Base-by-base conservation (phyloP, 352 stramenopile genomes). In the Phytophthora hybrid region DNA sequence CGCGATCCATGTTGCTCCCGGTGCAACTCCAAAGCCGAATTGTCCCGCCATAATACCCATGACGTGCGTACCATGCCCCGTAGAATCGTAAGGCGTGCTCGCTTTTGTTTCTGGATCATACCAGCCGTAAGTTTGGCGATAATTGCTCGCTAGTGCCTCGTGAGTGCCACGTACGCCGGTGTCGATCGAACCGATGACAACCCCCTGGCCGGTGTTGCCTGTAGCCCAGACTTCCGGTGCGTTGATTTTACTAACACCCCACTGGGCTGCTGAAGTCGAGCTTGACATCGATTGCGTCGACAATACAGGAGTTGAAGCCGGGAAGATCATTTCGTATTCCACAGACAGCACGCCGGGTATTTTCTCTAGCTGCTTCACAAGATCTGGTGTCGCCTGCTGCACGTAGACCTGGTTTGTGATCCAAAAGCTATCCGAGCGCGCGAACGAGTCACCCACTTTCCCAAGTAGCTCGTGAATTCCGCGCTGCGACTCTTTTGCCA, bases 381-480 rank as follows among this genome's bases (percentile, higher is more conserved):
- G 67, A 16, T 79, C 71, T 0, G 63, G 61, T 3, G 86, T 87
- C 16, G 80, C 84, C 19, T 78, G 69, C 11, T 85, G 65, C 5
- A 93, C 69, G 61, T 82, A 87, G 14, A 93, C 32, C 23, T 90
- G 79, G 63, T 91, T 91, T 1, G 84, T 88, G 29, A 93, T 68
- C 85, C 85, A 93, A 29, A 84, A 88, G n/a, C 69, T 88, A 44
- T 85, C 61, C 4, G 71, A 71, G 2, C 66, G 53, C 4, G 72
- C 68, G 51, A 82, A 87, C 4, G 66, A 31, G 6, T 76, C 59
- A 5, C 49, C 58, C 0, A 65, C 57, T 52, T 75, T 80, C 1
- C 73, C 55, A 5, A 89, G 63, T 4, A 84, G 26, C 4, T 74
- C 58, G 3, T 66, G 59, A 3, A 91, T 68, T 4, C 59, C 56